These are phyloP conservation scores for Boletales sp. DNA, from an alignment of 768 basidiomycete genomes.

Conservation along the genomic window DNA sequence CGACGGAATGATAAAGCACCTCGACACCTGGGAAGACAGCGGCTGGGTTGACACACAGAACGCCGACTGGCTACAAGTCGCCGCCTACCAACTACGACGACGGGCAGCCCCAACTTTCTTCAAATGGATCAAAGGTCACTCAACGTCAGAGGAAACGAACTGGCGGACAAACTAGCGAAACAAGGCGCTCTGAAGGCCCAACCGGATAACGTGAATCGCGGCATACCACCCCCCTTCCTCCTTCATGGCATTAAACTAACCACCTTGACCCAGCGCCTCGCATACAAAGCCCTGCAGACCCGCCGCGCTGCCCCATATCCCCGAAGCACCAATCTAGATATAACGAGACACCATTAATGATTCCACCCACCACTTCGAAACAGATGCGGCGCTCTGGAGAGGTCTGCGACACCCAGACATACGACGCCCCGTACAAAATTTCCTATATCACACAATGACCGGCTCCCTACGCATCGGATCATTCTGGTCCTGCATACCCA, in stretches of 20 bases:
- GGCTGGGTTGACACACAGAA: too few relatives aligned
- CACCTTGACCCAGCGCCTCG: constrained; percentile 8
- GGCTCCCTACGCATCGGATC: constrained; percentile 21
- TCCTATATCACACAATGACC: constrained; percentile 22
- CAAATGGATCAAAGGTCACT: too few relatives aligned
- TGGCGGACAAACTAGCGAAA: too few relatives aligned
- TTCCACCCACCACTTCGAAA: not conserved
- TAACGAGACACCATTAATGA: not conserved
- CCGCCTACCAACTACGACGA: too few relatives aligned
- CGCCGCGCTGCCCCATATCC: not conserved
- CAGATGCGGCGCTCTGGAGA: too few relatives aligned
- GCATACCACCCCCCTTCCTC: not conserved
- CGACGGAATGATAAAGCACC: too few relatives aligned
- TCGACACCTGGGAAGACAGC: too few relatives aligned
- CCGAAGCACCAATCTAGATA: not conserved
- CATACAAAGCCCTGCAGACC: constrained; percentile 11
- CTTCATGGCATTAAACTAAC: constrained; percentile 14
- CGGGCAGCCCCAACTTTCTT: too few relatives aligned
- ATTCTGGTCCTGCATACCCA: constrained; percentile 26
- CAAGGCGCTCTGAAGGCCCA: constrained; percentile 6
- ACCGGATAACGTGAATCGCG: not conserved
- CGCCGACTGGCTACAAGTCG: too few relatives aligned
- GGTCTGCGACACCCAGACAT: constrained; percentile 6
- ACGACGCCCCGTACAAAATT: not conserved
- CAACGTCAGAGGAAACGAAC: too few relatives aligned